A percentile compares a stretch with the other conserved stretches of the same genome.
Conservation (phyloP, 2,329 filamentous ascomycete species). For the Westerdykella aurantiaca region DNA sequence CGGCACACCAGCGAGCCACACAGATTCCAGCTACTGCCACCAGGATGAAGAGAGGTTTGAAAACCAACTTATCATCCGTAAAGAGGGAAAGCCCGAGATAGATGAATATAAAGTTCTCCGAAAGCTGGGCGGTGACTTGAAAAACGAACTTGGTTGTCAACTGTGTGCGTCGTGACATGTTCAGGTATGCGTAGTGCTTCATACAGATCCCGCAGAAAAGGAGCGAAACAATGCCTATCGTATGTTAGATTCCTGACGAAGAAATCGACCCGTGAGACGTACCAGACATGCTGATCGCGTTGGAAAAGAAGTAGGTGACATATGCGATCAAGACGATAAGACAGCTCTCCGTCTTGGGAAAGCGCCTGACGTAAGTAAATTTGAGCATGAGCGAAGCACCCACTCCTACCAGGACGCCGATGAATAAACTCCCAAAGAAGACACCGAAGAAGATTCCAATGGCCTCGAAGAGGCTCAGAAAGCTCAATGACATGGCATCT, state of each 20-base stretch:
- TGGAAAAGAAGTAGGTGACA: slow-evolving; percentile 95
- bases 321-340: slow-evolving; percentile 91
- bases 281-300: slow-evolving; percentile 94
- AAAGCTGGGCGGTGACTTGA: slow-evolving; percentile 87
- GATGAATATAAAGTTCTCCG: slow-evolving; percentile 99
- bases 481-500: slow-evolving; percentile 61
- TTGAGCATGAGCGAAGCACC: slow-evolving; percentile 83
- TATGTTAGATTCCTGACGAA: slow-evolving; percentile 4
- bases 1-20: slow-evolving; percentile 83
- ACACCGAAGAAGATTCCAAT: slow-evolving; percentile 91
- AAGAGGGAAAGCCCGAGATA: slow-evolving; percentile 93
- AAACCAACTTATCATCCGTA: slow-evolving; percentile 79
- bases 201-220: slow-evolving; percentile 97
- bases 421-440: slow-evolving; percentile 89
- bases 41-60: slow-evolving; percentile 92
- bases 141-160: slow-evolving; percentile 98
- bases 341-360: slow-evolving; percentile 95
- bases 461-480: slow-evolving; percentile 82
- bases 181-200: slow-evolving; percentile 99
- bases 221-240: slow-evolving; percentile 81
- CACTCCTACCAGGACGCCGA: slow-evolving; percentile 83
- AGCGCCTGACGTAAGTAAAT: slow-evolving; percentile 86
- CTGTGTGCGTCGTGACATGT: slow-evolving; percentile 97
- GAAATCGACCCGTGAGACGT: slow-evolving; percentile 32
- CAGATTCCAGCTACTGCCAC: slow-evolving; percentile 89